Evolutionary conservation across 345 rosid species (phyloP).

Genomic region (Noccaea bulbosa): DNA sequence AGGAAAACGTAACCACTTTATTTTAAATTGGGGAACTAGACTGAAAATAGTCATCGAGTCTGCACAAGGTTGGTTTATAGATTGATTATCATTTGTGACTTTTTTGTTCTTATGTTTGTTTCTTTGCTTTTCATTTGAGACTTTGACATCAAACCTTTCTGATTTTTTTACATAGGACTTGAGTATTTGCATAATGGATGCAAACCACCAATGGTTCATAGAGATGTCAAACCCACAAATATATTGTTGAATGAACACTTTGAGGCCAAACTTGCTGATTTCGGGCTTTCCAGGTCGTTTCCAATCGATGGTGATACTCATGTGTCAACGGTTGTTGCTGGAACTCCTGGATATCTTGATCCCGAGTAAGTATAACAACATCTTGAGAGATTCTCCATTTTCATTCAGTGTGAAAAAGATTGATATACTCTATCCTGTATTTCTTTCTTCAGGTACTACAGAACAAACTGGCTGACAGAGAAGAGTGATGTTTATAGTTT

Average conservation of each 20-base stretch:
- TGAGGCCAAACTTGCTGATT: conserved; percentile 51
- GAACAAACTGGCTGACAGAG: conserved; percentile 28
- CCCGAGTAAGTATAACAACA: neutral
- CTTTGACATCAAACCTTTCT: neutral
- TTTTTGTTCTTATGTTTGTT: neutral
- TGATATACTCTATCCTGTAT: neutral
- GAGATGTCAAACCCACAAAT: conserved; percentile 43
- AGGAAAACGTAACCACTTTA: conserved; percentile 27
- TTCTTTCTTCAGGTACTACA: conserved; percentile 18
- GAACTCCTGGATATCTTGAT: conserved; percentile 37
- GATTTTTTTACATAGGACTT: conserved; percentile 27
- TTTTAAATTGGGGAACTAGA: conserved; percentile 52
- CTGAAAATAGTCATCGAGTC: conserved; percentile 49
- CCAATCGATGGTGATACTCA: conserved; percentile 23
- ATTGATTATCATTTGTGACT: neutral
- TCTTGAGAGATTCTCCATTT: neutral
- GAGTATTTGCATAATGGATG: conserved; percentile 45
- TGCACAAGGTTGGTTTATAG: conserved; percentile 52
- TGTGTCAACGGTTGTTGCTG: conserved; percentile 32
- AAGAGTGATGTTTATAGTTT: conserved; percentile 41
- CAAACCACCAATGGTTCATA: conserved; percentile 46
- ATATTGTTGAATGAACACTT: conserved; percentile 54
- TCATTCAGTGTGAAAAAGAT: neutral
- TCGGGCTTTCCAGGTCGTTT: conserved; percentile 35
- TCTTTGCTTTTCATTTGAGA: neutral